Evolutionary conservation across 495 filamentous ascomycete species (phyloP), one percentile per base, ranked within the genome.

Genomic region (Trichoderma reesei): DNA sequence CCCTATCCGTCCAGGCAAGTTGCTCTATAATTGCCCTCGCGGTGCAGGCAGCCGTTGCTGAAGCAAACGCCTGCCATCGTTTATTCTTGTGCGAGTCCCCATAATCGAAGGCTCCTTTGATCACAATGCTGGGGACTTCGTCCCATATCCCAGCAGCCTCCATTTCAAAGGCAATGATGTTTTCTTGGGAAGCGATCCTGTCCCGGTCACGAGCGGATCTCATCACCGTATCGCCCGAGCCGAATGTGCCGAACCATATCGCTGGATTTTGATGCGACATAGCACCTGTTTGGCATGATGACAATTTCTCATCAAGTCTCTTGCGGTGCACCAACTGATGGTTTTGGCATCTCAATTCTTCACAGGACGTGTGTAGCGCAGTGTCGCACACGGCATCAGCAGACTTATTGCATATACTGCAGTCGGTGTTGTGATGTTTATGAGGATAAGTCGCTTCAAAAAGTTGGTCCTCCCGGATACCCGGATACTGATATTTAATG

Each of bases 51-150:
- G 75, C 76, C 14, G 70, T 68, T 3, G 74, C 75, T 33, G 76
- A 75, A 0, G 75, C 74, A 67, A 73, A 77, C 5, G 62, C 33
- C 61, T 79, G 73, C 77, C 77, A 80, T 33, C 33, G 41, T 41
- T 78, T 73, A 63, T 72, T 71, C 64, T 79, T 79, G 61, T 78
- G 75, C 59, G 73, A 76, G 59, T 79, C 77, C 0, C 71, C 72
- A 63, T 79, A 80, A 64, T 80, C 78, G 34, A 70, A 75, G 0
- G 77, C 69, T 1, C 73, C 73, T 51, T 78, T 78, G 63, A 80
- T 69, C 0, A 79, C 66, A 0, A 79, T 34, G 18, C 65, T 72
- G 3, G 72, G 71, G 9, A 75, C 31, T 14, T 66, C 65, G 16
- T 77, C 75, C 73, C 73, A 74, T 0, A 73, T 69, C 1, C 77